Evolutionary conservation across 2,329 filamentous ascomycete species (phyloP).

Genomic region (Trichoderma arundinaceum): DNA sequence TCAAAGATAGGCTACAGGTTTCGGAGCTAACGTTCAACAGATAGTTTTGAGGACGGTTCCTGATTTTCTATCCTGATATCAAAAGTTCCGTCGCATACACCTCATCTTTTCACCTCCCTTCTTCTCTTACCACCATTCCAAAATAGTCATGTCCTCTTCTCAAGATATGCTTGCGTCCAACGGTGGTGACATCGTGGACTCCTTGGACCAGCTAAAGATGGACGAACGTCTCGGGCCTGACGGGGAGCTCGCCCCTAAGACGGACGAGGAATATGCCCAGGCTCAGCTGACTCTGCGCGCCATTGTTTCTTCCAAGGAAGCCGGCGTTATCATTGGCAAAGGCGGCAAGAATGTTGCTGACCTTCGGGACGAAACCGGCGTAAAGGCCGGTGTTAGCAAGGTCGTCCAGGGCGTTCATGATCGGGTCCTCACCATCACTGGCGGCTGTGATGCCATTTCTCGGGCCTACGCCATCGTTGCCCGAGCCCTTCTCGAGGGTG

Average conservation of each 20-base stretch:
- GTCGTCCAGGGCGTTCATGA: constrained; percentile 97
- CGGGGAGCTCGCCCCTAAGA: constrained; percentile 82
- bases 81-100: constrained; percentile 21
- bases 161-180: constrained; percentile 64
- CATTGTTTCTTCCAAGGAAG: constrained; percentile 98
- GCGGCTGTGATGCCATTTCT: constrained; percentile 84
- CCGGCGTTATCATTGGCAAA: constrained; percentile 98
- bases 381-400: constrained; percentile 98
- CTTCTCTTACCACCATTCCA: constrained; percentile 12
- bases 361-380: constrained; percentile 93
- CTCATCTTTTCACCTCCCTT: constrained; percentile 11
- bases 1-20: neutral
- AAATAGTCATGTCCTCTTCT: constrained; percentile 62
- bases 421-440: constrained; percentile 93
- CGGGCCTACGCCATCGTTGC: constrained; percentile 94
- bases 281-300: constrained; percentile 92
- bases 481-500: constrained; percentile 88
- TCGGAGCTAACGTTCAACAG: constrained; percentile 6
- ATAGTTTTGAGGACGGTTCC: constrained; percentile 4
- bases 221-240: constrained; percentile 72
- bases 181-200: constrained; percentile 65
- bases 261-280: constrained; percentile 95
- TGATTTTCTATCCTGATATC: constrained; percentile 13
- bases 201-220: constrained; percentile 69
- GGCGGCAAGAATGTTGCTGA: constrained; percentile 98